Conservation (phyloP, 441 rosid genomes). For the Croton setiger region DNA sequence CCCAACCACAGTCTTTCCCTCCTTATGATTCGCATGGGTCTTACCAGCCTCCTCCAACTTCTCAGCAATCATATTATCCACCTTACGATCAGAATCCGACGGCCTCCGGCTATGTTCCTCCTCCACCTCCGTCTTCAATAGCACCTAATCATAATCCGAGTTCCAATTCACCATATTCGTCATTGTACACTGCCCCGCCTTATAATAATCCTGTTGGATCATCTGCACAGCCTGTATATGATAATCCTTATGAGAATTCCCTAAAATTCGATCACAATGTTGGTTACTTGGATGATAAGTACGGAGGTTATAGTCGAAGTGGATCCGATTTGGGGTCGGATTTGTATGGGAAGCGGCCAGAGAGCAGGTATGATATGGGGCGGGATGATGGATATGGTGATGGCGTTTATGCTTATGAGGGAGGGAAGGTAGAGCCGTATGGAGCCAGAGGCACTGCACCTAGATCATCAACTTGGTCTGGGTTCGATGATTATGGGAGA, state of each 20-base stretch:
- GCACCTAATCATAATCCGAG: constrained; percentile 22
- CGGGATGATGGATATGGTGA: constrained; percentile 65
- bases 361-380: constrained; percentile 40
- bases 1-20: constrained; percentile 39
- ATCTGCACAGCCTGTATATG: constrained; percentile 39
- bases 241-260: constrained; percentile 46
- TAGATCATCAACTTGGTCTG: constrained; percentile 65
- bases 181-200: constrained; percentile 43
- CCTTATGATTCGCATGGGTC: constrained; percentile 59
- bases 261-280: constrained; percentile 49
- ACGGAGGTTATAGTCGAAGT: constrained; percentile 39
- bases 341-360: constrained; percentile 56
- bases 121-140: constrained; percentile 27
- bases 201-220: constrained; percentile 40
- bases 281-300: constrained; percentile 45
- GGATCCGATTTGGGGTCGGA: constrained; percentile 59
- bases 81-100: constrained; percentile 62
- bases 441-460: constrained; percentile 94
- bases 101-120: constrained; percentile 39
- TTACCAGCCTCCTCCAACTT: constrained; percentile 52
- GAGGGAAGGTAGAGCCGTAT: constrained; percentile 85
- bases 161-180: constrained; percentile 39
- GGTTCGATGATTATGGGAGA: constrained; percentile 94
- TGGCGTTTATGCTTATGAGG: constrained; percentile 83
- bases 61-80: constrained; percentile 44